phyloP scores from a whole-genome alignment of 306 rosid species.

The Malus sieversii region DNA sequence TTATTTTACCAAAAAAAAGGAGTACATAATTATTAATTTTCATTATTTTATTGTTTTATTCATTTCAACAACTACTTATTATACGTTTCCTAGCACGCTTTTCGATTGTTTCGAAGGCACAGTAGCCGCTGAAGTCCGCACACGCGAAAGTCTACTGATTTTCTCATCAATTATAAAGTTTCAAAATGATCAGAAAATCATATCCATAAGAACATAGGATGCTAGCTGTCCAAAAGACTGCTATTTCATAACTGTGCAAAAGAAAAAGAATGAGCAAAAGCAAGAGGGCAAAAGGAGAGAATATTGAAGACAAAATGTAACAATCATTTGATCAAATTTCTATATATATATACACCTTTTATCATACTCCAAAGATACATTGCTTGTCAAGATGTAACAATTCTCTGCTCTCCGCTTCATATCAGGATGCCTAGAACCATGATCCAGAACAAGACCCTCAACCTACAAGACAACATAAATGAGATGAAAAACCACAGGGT shows the following conservation, averaged over 20 bases:
- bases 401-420: slow-evolving; percentile 96
- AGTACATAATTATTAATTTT: no score
- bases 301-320: neutral
- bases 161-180: no score
- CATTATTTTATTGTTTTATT: no score
- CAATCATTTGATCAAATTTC: neutral
- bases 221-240: neutral
- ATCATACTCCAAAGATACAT: slow-evolving; percentile 90
- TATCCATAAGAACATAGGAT: neutral
- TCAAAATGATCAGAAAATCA: slow-evolving; percentile 5
- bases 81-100: no score
- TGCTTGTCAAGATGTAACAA: slow-evolving; percentile 75
- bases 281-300: neutral
- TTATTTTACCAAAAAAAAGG: no score
- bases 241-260: neutral
- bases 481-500: slow-evolving; percentile 5
- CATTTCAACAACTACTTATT: no score
- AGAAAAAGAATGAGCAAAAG: neutral
- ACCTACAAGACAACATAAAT: slow-evolving; percentile 40
- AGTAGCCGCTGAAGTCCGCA: no score
- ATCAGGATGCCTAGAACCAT: slow-evolving; percentile 98
- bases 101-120: no score
- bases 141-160: no score
- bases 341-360: slow-evolving; percentile 53
- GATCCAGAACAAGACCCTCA: slow-evolving; percentile 99